Base-by-base conservation (phyloP, 139 green algal species). In the Picochlorum costavermella region DNA sequence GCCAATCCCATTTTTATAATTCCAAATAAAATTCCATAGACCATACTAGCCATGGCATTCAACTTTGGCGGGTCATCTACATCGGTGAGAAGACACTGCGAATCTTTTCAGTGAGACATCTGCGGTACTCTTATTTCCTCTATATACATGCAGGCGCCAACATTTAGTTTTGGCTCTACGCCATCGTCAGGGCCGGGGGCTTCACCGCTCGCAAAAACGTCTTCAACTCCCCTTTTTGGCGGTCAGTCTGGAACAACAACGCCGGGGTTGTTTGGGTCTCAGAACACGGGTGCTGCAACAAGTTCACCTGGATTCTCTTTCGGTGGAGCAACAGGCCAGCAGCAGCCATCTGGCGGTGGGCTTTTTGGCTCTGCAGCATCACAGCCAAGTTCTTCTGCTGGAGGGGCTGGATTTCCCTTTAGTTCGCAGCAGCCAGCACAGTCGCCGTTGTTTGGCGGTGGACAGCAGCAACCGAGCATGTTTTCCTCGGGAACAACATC, bases 211-310 rank as follows among this genome's bases (percentile, higher is more conserved):
- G 20, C 49, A 28, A 74, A 79, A 45, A 62, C 73, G 5, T 46
- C 67, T 2, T 67, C 56, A 44, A 73, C 75, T 5, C 71, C 75
- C 3, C 53, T 70, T 14, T 77, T 77, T 48, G 37, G 62, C 26
- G 29, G 61, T 45, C 28, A 56, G 23, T 25, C 11, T 10, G 29
- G 28, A 1, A 29, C 56, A 49, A 40, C 30, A 45, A 29, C 56
- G 31, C 10, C 64, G 12, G 13, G 14, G 14, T 33, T 37, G 26
- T 56, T 37, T 70, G 44, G 16, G 29, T 20, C 25, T 13, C 57
- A 56, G 31, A 53, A 3, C 16, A 53, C 16, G 46, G 33, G 6
- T 40, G 33, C 33, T 53, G 46, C 10, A 53, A 23, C 46, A 53
- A 23, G 46, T 6, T 28, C 46, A 28, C 17, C 46, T 20, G 46